Percentiles rank a stretch among this genome's conserved stretches.
phyloP scores from a whole-genome alignment of 192 early-diverging fungal genomes.

The Thamnidium elegans region DNA sequence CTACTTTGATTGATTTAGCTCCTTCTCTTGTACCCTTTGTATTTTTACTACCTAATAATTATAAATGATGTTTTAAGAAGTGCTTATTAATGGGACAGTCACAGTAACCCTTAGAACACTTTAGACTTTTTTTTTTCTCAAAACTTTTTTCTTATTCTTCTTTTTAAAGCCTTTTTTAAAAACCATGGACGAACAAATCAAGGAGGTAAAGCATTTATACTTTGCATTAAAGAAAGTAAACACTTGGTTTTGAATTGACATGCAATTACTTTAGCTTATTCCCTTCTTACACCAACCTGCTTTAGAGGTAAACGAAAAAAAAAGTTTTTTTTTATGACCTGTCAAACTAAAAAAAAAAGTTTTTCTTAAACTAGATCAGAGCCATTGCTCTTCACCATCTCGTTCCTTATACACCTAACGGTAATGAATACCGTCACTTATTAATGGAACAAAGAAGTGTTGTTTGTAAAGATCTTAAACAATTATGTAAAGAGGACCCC shows the following conservation, averaged over 20 bases:
- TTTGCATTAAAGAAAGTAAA: not conserved
- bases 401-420: slow-evolving; percentile 61
- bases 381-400: slow-evolving; percentile 78
- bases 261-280: slow-evolving; percentile 51
- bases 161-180: no score
- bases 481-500: slow-evolving; percentile 64
- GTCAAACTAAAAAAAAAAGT: not conserved
- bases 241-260: not conserved
- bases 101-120: no score
- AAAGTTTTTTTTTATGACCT: not conserved
- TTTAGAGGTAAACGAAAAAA: slow-evolving; percentile 56
- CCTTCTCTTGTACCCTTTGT: no score
- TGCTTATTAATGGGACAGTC: no score
- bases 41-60: no score
- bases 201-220: not conserved
- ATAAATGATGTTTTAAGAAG: no score
- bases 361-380: slow-evolving; percentile 52
- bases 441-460: slow-evolving; percentile 60
- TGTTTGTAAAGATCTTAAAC: slow-evolving; percentile 65
- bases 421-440: slow-evolving; percentile 57
- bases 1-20: no score
- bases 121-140: no score
- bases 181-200: slow-evolving; percentile 15
- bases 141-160: no score
- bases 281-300: slow-evolving; percentile 69